Evolutionary conservation across 495 filamentous ascomycete species (phyloP), one percentile per base, ranked within the genome.

Genomic region (Penicillium ucsense): DNA sequence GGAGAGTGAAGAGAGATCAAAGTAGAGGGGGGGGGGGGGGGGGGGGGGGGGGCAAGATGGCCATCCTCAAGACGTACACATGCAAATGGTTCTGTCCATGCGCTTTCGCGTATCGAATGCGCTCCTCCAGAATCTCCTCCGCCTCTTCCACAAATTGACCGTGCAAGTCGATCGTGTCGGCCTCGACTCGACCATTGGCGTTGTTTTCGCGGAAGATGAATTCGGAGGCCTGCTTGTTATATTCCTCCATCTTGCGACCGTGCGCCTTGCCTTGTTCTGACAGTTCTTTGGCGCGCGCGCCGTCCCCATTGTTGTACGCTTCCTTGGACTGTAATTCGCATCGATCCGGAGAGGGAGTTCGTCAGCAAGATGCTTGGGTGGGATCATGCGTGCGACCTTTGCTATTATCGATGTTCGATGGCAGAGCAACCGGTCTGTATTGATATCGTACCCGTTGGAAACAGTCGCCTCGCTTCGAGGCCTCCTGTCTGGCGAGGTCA

Each of bases 171-270:
- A 98, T 95, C 3, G 85, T 87, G 57, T 97, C 89, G 28, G 76
- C 76, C 8, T 71, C 70, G 8, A 92, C 82, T 41, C 84, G 77
- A 8, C 74, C 83, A 3, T 63, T 50, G 5, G 84, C 77, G 63
- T 96, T 98, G 66, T 96, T 95, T 66, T 88, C 87, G 3, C 86
- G 79, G 75, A 97, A 96, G 53, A 97, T 97, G 64, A 78, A 94
- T 45, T 95, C 87, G 32, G 87, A 87, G 6, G 92, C 92, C 65
- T 94, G 85, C 49, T 74, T 76, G 73, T 95, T 95, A 63, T 89
- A 90, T 31, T 78, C 68, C 40, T 89, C 84, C 78, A 88, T 86
- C 53, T 82, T 72, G 38, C 76, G 76, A 31, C 81, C 87, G 63
- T 97, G 90, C 36, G 66, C 60, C 64, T 97, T 96, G 51, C 85